Conservation (phyloP, 2,329 filamentous ascomycete species). For the Colletotrichum cuscutae region DNA sequence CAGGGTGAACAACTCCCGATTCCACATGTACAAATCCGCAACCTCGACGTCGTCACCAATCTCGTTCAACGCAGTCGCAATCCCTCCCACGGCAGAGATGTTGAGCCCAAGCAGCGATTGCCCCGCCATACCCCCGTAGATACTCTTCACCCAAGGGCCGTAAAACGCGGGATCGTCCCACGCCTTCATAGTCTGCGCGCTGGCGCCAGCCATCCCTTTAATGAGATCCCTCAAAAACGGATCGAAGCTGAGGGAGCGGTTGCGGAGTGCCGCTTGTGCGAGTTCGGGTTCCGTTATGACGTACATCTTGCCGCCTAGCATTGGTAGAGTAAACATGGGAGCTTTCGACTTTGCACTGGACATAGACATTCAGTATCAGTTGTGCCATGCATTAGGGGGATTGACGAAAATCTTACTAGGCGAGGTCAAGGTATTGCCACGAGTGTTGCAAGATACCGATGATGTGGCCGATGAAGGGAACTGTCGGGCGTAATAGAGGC, state of each 20-base stretch:
- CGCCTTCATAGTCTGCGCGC: constrained; percentile 42
- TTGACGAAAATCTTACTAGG: constrained; percentile 45
- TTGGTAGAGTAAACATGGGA: constrained; percentile 54
- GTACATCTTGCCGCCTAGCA: constrained; percentile 56
- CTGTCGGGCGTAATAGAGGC: constrained; percentile 49
- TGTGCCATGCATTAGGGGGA: background rate
- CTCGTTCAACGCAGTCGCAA: constrained; percentile 41
- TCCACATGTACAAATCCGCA: constrained; percentile 51
- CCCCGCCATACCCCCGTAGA: constrained; percentile 42
- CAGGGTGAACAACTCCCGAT: constrained; percentile 47
- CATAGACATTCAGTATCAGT: background rate
- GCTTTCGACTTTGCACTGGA: background rate
- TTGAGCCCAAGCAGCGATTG: constrained; percentile 43
- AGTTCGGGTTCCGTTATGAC: constrained; percentile 52
- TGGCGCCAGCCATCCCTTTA: constrained; percentile 48
- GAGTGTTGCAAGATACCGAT: constrained; percentile 52
- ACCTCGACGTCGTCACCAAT: constrained; percentile 40
- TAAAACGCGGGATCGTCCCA: constrained; percentile 5
- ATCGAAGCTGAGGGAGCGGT: constrained; percentile 54
- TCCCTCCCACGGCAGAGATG: constrained; percentile 40
- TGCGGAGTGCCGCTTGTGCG: constrained; percentile 50
- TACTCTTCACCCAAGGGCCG: constrained; percentile 33
- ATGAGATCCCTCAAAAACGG: constrained; percentile 51
- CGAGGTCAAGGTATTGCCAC: constrained; percentile 47
- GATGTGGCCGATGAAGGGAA: constrained; percentile 59